Percentiles rank a stretch among this genome's conserved stretches.
Conservation (phyloP, 1,284 basidiomycete genomes). For the Puccinia horiana region DNA sequence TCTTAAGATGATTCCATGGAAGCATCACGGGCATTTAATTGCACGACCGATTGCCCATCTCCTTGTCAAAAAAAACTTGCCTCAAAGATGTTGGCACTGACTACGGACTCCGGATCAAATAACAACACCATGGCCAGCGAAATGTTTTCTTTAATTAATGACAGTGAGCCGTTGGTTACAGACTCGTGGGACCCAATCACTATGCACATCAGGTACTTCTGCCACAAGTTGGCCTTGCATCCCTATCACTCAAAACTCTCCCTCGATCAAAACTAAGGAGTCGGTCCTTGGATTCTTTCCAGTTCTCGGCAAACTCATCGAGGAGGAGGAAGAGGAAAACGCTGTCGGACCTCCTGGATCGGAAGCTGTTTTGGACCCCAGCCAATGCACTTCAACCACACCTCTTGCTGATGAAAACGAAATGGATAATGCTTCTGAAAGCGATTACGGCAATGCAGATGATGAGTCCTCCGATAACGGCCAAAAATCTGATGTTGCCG, state of each 20-base stretch:
- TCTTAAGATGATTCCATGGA: background rate
- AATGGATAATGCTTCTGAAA: no score
- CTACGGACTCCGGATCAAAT: background rate
- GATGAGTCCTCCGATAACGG: no score
- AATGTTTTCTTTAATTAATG: background rate
- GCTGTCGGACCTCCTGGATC: no score
- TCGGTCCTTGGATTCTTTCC: no score
- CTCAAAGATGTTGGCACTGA: background rate
- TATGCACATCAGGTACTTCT: constrained; percentile 17
- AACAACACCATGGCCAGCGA: background rate
- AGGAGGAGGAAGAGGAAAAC: background rate
- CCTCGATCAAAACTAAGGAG: background rate
- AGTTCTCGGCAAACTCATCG: no score
- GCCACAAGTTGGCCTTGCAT: constrained; percentile 12
- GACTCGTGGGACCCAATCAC: background rate
- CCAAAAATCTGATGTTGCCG: no score
- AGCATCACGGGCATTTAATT: background rate
- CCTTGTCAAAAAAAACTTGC: background rate
- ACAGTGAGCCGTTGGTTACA: background rate
- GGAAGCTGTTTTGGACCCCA: no score
- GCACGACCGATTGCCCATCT: background rate
- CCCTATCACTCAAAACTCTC: background rate
- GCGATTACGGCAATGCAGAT: no score
- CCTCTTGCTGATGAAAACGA: no score
- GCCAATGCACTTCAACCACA: no score